These are phyloP conservation scores for Pseudogymnoascus sp. DNA, from an alignment of 2,329 filamentous ascomycete species.

Conservation along the genomic window DNA sequence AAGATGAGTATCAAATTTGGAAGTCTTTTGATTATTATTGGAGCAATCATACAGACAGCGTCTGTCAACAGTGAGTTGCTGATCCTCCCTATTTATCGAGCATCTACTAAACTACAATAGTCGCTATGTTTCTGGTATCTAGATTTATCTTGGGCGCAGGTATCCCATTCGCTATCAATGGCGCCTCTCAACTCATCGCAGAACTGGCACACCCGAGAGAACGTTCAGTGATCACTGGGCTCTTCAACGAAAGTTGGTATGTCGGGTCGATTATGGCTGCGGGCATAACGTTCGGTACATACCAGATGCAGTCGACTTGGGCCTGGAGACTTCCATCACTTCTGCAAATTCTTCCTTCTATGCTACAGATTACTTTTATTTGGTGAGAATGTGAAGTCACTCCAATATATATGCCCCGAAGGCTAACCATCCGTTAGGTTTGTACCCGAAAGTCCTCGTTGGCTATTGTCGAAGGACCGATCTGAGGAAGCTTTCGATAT, in stretches of 20 bases:
- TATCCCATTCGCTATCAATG: slow-evolving; percentile 31
- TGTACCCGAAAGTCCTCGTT: slow-evolving; percentile 22
- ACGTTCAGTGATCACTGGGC: slow-evolving; percentile 27
- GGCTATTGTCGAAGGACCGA: slow-evolving; percentile 29
- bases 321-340: slow-evolving; percentile 31
- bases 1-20: slow-evolving; percentile 31
- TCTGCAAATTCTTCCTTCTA: slow-evolving; percentile 25
- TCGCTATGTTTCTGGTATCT: slow-evolving; percentile 30
- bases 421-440: neutral
- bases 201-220: slow-evolving; percentile 32
- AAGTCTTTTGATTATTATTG: slow-evolving; percentile 32
- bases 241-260: slow-evolving; percentile 28
- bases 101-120: slow-evolving; percentile 14
- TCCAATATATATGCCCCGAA: neutral
- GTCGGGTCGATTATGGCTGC: slow-evolving; percentile 33
- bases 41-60: slow-evolving; percentile 31
- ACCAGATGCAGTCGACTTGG: slow-evolving; percentile 31
- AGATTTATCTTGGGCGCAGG: slow-evolving; percentile 31
- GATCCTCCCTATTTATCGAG: neutral
- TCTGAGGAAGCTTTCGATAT: slow-evolving; percentile 18
- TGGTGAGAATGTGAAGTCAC: slow-evolving; percentile 10
- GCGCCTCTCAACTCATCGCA: slow-evolving; percentile 31
- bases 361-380: slow-evolving; percentile 21
- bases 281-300: slow-evolving; percentile 31
- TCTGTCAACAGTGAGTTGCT: slow-evolving; percentile 20